Evolutionary conservation across 116 monocot genomes (phyloP).

Genomic region (Zostera marina): DNA sequence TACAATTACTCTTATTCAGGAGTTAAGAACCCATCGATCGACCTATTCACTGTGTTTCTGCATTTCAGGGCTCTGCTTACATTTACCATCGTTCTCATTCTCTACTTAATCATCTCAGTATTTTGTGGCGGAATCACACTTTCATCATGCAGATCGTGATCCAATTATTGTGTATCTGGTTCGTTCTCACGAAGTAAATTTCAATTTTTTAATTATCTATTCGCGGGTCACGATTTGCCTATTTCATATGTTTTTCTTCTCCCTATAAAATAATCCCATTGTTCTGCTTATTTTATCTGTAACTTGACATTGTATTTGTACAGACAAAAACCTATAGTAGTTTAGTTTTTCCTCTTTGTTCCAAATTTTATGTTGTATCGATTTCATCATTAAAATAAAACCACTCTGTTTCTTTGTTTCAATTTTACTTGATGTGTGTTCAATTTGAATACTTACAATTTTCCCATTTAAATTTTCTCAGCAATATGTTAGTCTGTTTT

Average conservation of each 20-base stretch:
- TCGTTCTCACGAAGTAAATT: no score
- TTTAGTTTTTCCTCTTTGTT: background rate
- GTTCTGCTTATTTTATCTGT: background rate
- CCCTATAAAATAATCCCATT: background rate
- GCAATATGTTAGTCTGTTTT: no score
- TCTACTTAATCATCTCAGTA: conserved; percentile 80
- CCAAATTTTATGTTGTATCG: no score
- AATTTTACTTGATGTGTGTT: no score
- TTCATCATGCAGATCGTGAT: conserved; percentile 60
- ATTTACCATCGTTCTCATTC: conserved; percentile 43
- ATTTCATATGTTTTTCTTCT: background rate
- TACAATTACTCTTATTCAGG: no score
- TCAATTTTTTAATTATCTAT: no score
- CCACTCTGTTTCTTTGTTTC: no score
- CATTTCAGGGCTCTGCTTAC: conserved; percentile 64
- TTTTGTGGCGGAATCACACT: conserved; percentile 81
- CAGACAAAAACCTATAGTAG: background rate
- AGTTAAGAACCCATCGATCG: no score
- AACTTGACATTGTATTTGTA: background rate
- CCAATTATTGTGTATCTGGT: background rate
- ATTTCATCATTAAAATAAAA: no score
- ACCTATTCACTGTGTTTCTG: background rate
- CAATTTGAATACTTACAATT: no score
- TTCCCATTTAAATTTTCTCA: no score
- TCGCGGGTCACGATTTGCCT: no score